A percentile compares a stretch with the other conserved stretches of the same genome.
Evolutionary conservation across 2,329 filamentous ascomycete genomes (phyloP).

Genomic region (Aureobasidium subglaciale): DNA sequence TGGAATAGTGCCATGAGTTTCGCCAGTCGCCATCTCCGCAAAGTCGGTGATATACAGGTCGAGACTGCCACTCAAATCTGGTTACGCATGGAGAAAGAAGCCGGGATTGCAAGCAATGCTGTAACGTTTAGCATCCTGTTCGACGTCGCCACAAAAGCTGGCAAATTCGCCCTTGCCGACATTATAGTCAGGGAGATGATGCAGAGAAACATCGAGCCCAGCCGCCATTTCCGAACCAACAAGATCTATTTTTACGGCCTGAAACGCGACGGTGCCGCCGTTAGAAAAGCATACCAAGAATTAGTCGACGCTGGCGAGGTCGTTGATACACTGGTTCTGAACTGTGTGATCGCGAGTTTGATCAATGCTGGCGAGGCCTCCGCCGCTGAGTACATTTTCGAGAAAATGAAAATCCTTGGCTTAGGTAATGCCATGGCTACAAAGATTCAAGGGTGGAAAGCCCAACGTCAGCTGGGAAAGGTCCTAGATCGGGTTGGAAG

Average conservation of each 20-base stretch:
- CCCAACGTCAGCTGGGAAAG: conserved; percentile 37
- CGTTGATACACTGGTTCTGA: conserved; percentile 79
- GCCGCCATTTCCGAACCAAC: conserved; percentile 74
- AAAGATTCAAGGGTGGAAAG: conserved; percentile 35
- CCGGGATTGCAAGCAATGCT: conserved; percentile 56
- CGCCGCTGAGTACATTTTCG: conserved; percentile 74
- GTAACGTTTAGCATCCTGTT: conserved; percentile 95
- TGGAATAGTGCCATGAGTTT: conserved; percentile 84
- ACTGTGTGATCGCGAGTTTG: conserved; percentile 75
- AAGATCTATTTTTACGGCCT: conserved; percentile 80
- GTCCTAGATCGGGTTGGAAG: conserved; percentile 40
- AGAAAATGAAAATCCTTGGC: conserved; percentile 68
- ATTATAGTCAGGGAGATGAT: conserved; percentile 79
- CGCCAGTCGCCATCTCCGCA: conserved; percentile 62
- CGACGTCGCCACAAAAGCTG: conserved; percentile 76
- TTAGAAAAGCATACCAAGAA: conserved; percentile 70
- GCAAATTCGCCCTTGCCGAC: conserved; percentile 76
- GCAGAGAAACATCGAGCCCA: conserved; percentile 57
- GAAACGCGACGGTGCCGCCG: conserved; percentile 61
- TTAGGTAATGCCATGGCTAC: conserved; percentile 28
- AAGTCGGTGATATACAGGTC: conserved; percentile 52
- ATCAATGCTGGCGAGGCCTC: conserved; percentile 67
- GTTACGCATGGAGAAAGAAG: conserved; percentile 79
- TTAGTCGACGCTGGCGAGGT: conserved; percentile 82
- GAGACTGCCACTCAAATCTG: conserved; percentile 69